These are phyloP conservation scores for Phyllosticta ampelicida DNA, from an alignment of 2,329 filamentous ascomycete genomes.

Conservation along the genomic window DNA sequence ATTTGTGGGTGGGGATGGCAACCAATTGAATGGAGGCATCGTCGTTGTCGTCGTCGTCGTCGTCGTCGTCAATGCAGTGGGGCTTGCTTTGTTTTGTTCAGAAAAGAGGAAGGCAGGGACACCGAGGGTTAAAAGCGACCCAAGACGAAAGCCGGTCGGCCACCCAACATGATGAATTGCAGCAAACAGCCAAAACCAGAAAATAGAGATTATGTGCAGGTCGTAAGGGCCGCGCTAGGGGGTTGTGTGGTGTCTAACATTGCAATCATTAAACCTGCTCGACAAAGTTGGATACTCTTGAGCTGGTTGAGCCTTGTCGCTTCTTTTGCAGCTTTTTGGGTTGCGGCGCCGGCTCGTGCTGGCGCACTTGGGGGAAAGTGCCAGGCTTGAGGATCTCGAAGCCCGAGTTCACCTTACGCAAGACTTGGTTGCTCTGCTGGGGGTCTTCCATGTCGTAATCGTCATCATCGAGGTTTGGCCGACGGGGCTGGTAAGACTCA, in stretches of 20 bases:
- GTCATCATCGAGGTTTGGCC: slow-evolving; percentile 25
- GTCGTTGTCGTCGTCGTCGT: neutral
- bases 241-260: neutral
- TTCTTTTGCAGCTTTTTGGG: slow-evolving; percentile 35
- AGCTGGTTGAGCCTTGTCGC: slow-evolving; percentile 21
- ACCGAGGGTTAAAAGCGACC: neutral
- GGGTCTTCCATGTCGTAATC: slow-evolving; percentile 17
- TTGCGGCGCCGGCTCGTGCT: slow-evolving; percentile 24
- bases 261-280: slow-evolving; percentile 24
- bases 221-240: neutral
- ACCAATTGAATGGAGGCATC: neutral
- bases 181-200: neutral
- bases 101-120: neutral
- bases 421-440: slow-evolving; percentile 22
- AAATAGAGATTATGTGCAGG: neutral
- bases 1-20: neutral
- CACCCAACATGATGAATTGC: neutral
- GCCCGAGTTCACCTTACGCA: slow-evolving; percentile 33
- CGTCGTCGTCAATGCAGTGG: too few species aligned
- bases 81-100: neutral
- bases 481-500: slow-evolving; percentile 26
- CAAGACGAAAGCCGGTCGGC: neutral
- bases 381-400: slow-evolving; percentile 31
- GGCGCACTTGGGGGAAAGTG: slow-evolving; percentile 22
- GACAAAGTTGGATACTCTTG: slow-evolving; percentile 25